Conservation (phyloP, 306 rosid genomes). For the Hippophae gyantsensis region DNA sequence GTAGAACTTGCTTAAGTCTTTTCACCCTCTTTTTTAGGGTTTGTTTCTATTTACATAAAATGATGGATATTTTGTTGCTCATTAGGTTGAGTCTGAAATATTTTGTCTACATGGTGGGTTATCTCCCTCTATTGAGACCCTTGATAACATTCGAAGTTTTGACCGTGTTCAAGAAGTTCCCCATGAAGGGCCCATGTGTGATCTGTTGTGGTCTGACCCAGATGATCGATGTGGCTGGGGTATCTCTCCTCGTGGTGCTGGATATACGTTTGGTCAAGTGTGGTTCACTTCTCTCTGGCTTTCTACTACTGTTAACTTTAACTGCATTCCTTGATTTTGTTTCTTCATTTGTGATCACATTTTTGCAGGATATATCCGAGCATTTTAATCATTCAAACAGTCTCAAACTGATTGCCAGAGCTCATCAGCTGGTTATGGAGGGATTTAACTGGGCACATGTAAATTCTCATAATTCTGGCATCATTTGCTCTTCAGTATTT, state of each 20-base stretch:
- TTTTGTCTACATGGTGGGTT: slow-evolving; percentile 28
- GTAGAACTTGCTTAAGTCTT: too few relatives aligned
- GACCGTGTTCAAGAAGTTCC: too few relatives aligned
- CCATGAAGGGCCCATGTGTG: too few relatives aligned
- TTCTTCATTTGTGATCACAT: neutral
- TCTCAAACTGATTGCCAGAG: slow-evolving; percentile 90
- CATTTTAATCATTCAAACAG: slow-evolving; percentile 81
- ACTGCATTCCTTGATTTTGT: neutral
- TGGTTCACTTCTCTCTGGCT: neutral
- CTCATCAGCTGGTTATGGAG: slow-evolving; percentile 95
- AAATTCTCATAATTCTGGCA: slow-evolving; percentile 12
- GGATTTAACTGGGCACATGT: slow-evolving; percentile 98
- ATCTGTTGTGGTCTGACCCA: too few relatives aligned
- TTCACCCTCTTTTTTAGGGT: neutral
- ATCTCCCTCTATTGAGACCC: too few relatives aligned
- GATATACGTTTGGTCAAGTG: slow-evolving; percentile 77
- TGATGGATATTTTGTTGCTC: slow-evolving; percentile 1
- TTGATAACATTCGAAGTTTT: too few relatives aligned
- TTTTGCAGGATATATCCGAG: slow-evolving; percentile 80
- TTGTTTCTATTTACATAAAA: neutral
- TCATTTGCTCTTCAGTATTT: neutral
- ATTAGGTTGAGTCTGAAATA: slow-evolving; percentile 84
- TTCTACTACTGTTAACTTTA: neutral
- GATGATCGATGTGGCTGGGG: too few relatives aligned
- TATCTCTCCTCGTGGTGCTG: too few relatives aligned